These are phyloP conservation scores for Fraxinus nigra DNA, from an alignment of 305 asterid species.

Conservation along the genomic window DNA sequence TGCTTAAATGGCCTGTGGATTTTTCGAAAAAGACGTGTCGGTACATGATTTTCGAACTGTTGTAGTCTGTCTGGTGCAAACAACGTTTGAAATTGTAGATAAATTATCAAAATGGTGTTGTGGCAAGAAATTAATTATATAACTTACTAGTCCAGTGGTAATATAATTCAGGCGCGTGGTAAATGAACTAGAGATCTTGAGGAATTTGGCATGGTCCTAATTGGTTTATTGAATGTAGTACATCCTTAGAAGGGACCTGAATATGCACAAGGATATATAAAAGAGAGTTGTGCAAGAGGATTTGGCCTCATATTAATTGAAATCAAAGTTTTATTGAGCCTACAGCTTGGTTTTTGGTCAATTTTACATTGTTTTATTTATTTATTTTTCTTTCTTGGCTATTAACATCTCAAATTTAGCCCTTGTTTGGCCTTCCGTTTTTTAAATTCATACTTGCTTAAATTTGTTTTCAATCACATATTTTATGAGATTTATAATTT, in stretches of 20 bases:
- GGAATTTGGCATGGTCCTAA: neutral
- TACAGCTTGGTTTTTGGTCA: neutral
- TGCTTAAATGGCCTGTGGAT: neutral
- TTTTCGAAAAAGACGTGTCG: neutral
- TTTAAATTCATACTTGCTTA: no score
- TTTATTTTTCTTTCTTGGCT: neutral
- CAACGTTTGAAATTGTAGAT: constrained; percentile 27
- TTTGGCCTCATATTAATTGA: neutral
- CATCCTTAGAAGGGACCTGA: neutral
- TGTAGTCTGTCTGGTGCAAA: constrained; percentile 16
- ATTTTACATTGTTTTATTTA: no score
- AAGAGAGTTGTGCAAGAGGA: neutral
- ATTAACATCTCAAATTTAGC: neutral
- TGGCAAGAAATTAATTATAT: constrained; percentile 17
- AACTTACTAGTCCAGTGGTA: constrained; percentile 4
- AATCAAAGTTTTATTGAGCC: neutral
- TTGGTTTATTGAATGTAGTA: neutral
- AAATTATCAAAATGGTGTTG: constrained; percentile 18
- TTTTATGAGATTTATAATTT: no score
- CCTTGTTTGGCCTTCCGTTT: neutral
- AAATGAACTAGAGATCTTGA: neutral
- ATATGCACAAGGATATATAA: neutral
- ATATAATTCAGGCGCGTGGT: neutral
- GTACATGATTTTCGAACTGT: constrained; percentile 17
- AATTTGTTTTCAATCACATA: neutral